Conservation (phyloP, 495 filamentous ascomycete genomes). For the Hypoxylon fragiforme region DNA sequence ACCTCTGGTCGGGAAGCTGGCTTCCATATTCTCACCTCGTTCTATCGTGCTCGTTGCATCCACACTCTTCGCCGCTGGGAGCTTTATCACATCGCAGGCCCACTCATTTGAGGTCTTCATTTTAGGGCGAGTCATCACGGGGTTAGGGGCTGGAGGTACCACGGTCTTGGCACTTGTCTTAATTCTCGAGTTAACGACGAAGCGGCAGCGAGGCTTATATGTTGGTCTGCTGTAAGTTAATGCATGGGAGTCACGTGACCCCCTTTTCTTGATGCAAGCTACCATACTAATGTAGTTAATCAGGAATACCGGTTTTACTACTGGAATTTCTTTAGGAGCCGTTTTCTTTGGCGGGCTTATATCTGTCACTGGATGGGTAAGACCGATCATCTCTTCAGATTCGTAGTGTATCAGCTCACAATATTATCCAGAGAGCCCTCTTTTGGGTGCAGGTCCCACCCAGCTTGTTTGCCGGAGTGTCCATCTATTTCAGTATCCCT, state of each 20-base stretch:
- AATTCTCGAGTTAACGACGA: conserved; percentile 66
- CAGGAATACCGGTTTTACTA: conserved; percentile 59
- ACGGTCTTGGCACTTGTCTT: conserved; percentile 70
- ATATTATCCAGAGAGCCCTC: conserved; percentile 59
- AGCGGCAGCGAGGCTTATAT: conserved; percentile 66
- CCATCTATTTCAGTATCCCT: conserved; percentile 64
- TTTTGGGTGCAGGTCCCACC: conserved; percentile 69
- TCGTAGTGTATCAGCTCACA: not conserved
- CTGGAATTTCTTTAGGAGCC: conserved; percentile 70
- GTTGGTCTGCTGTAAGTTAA: conserved; percentile 64
- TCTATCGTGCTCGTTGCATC: conserved; percentile 60
- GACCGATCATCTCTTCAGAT: conserved; percentile 21
- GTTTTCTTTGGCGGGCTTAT: conserved; percentile 68
- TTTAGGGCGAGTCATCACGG: conserved; percentile 64
- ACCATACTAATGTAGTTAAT: not conserved
- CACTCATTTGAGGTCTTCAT: conserved; percentile 62
- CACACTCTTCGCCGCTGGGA: conserved; percentile 61
- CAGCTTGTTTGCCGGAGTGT: conserved; percentile 56
- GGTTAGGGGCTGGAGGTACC: conserved; percentile 66
- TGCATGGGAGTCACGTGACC: not conserved
- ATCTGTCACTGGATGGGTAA: conserved; percentile 68
- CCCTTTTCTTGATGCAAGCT: not conserved
- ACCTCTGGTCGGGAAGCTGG: conserved; percentile 67
- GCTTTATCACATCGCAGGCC: conserved; percentile 63
- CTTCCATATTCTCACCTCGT: conserved; percentile 68